Evolutionary conservation across 306 rosid species (phyloP), one percentile per base, ranked within the genome.

Genomic region (Ceratonia siliqua): DNA sequence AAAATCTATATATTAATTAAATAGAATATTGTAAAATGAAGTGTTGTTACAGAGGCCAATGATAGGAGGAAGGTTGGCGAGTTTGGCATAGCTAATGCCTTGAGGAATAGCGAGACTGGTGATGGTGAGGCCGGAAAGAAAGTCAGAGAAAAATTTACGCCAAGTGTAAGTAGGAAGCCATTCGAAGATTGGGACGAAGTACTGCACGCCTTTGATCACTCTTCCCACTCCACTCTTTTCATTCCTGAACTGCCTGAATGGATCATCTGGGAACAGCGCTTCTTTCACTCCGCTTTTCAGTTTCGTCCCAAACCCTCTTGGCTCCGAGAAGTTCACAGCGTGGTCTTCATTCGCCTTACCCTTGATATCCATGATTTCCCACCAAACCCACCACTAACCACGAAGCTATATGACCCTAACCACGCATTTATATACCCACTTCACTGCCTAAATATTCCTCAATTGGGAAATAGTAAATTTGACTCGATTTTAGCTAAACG

Each of bases 71-170:
- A 93, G 22, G 4, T 30, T 5, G 0, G 84, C 97, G 21, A 93
- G 97, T 56, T 87, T 89, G 39, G 96, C 96, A 36, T 93, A 93
- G 56, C 98, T 93, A 20, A 93, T 91, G 64, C 97, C 98, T 68
- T 93, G 98, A 28, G 98, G 98, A 68, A 93, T 93, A 64, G 98
- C 97, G n/a, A 93, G 94, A 41, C 97, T 91, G 12, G 94, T 70
- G 35, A 91, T 82, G 85, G 98, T 93, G 70, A 93, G 53, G 22
- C 97, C 98, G 5, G 98, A 89, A 6, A 93, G 87, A 3, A 93
- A 6, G 66, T 93, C 98, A 15, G 83, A 82, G 36, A 49, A 24
- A 12, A 93, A 72, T 2, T 75, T 58, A 0, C 67, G 62, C 5
- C 75, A 21, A 15, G 5, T 82, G 70, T 93, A 93, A 2, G 27